Base-by-base conservation (phyloP, 805 yeast species). In the Metschnikowia santaceciliae region DNA sequence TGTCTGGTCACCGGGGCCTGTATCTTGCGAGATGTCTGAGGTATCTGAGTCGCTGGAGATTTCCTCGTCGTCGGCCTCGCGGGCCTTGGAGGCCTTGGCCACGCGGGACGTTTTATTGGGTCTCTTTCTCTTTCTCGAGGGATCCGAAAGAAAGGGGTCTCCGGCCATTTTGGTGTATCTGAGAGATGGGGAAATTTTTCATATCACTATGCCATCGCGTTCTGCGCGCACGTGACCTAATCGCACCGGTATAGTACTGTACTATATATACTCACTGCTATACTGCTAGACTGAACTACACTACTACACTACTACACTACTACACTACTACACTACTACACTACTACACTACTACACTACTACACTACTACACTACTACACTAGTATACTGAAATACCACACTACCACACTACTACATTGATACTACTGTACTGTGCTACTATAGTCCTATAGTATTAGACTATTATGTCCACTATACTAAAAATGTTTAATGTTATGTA, bases 81-180 rank as follows among this genome's bases (percentile, higher is more conserved):
- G 22, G 6, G 11, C n/a, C 7, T 40, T 23, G 34, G 54, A 42
- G 20, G 54, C 42, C 17, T 45, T 47, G 8, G 40, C 10, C 40
- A 17, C 40, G 19, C 32, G 30, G 19, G 30, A 34, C 43, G 37
- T 14, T 20, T 65, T 66, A 42, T 58, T 57, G 33, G 66, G 54
- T 52, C 80, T 68, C 63, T 72, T 77, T 53, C 81, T 65, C 65
- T 75, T 82, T 60, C 72, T 74, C 7, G 79, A 71, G 46, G 87
- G 86, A 60, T 82, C 87, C 15, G 81, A 73, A 57, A 83, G 77
- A 64, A 83, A 83, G 6, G 86, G 80, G 65, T 83, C 88, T 50
- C 77, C 77, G 43, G 80, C 79, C 84, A 80, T 73, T 32, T 34
- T 38, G 23, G 22, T 42, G 42, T 39, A 17, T n/a, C 40, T 36